Percentiles rank a stretch among this genome's conserved stretches.
Conservation (phyloP, 202 grass and related monocot genomes). For the Musa balbisiana region DNA sequence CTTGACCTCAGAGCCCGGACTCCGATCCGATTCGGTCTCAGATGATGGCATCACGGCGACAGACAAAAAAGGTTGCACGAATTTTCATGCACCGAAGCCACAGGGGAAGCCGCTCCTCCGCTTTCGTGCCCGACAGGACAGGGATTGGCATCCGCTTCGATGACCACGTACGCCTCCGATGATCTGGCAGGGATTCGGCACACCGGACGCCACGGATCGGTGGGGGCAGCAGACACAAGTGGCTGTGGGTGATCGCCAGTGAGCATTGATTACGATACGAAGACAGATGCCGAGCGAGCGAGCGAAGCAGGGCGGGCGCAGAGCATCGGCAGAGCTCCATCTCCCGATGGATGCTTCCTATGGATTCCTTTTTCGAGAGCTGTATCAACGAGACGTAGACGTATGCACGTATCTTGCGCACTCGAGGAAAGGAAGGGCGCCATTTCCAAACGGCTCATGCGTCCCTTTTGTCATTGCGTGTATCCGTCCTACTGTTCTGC, state of each 20-base stretch:
- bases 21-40: not conserved
- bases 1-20: not conserved
- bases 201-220: not conserved
- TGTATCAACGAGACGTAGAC: too few relatives aligned
- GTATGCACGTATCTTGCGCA: too few relatives aligned
- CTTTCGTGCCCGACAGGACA: not conserved
- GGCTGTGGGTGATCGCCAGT: not conserved
- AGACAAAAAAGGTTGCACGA: not conserved
- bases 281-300: not conserved
- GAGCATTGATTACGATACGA: not conserved
- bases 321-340: not conserved
- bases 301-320: not conserved
- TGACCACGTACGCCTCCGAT: not conserved
- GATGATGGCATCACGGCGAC: not conserved
- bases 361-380: too few relatives aligned
- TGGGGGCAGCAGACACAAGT: not conserved
- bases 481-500: too few relatives aligned
- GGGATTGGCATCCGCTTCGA: not conserved
- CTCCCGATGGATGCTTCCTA: constrained; percentile 7
- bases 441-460: too few relatives aligned
- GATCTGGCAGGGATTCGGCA: not conserved
- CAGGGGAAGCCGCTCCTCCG: not conserved
- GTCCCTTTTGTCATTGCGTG: too few relatives aligned
- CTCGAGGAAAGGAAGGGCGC: too few relatives aligned
- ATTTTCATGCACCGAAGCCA: not conserved